A percentile compares a stretch with the other conserved stretches of the same genome.
These are phyloP conservation scores for Cystobasidiaceae sp. DNA, from an alignment of 1,284 basidiomycete genomes.

Conservation along the genomic window DNA sequence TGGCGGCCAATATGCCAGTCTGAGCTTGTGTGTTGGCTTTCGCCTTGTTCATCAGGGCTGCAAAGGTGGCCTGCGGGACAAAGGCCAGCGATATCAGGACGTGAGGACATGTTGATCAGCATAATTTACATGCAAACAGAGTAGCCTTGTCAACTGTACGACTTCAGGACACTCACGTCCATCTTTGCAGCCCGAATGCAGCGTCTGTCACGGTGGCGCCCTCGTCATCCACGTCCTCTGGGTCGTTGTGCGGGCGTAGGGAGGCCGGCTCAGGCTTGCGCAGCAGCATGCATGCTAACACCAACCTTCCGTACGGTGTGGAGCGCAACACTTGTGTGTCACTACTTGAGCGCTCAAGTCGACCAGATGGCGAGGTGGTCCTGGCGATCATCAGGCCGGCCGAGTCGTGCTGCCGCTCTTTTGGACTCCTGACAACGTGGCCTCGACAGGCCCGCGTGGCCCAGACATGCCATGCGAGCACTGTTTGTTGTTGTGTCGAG, in stretches of 20 bases:
- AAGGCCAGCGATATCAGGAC: too few relatives aligned
- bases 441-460: neutral
- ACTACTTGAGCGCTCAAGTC: slow-evolving; percentile 3
- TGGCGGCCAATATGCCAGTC: neutral
- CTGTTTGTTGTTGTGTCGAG: neutral
- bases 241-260: neutral
- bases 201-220: neutral
- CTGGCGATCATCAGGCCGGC: neutral
- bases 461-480: too few relatives aligned
- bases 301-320: neutral
- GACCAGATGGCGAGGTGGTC: slow-evolving; percentile 2
- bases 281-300: neutral
- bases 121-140: neutral
- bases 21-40: slow-evolving; percentile 28
- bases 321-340: neutral
- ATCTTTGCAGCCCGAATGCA: slow-evolving; percentile 6
- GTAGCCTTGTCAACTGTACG: neutral
- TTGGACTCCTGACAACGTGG: neutral
- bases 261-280: neutral
- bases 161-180: slow-evolving; percentile 4
- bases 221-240: neutral
- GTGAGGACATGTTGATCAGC: neutral
- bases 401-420: neutral
- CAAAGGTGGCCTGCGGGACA: slow-evolving; percentile 3
- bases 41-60: slow-evolving; percentile 29